Conservation (phyloP, 2,329 filamentous ascomycete genomes). For the Hirsutella thompsonii region DNA sequence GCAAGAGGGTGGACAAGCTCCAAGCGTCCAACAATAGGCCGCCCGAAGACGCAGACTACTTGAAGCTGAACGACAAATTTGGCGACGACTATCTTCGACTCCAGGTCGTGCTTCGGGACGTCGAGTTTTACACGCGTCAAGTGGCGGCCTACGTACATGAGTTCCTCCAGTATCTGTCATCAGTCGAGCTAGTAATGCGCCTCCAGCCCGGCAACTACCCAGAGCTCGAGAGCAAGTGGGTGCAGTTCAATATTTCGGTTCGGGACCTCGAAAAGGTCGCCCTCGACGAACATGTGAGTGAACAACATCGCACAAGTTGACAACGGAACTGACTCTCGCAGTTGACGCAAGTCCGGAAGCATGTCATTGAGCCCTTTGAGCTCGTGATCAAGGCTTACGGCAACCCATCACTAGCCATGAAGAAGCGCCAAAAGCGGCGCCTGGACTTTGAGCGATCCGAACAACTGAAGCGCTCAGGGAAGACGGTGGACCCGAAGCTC, state of each 20-base stretch:
- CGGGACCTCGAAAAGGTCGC: constrained; percentile 74
- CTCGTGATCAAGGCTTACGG: constrained; percentile 68
- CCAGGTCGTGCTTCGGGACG: constrained; percentile 83
- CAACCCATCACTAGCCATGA: constrained; percentile 78
- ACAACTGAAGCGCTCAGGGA: constrained; percentile 64
- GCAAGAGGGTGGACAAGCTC: constrained; percentile 75
- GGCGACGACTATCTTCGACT: constrained; percentile 85
- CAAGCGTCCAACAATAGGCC: constrained; percentile 47
- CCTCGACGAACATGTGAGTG: constrained; percentile 69
- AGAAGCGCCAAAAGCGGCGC: constrained; percentile 87
- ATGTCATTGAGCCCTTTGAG: constrained; percentile 76
- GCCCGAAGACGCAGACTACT: constrained; percentile 72
- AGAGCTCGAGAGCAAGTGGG: constrained; percentile 89
- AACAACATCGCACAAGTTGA: background rate
- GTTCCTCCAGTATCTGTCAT: constrained; percentile 67
- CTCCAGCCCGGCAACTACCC: constrained; percentile 59
- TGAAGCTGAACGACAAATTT: constrained; percentile 72
- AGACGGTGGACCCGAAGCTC: constrained; percentile 79
- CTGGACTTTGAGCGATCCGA: constrained; percentile 77
- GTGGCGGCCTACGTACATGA: constrained; percentile 68
- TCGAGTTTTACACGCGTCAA: constrained; percentile 84
- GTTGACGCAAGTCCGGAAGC: constrained; percentile 57
- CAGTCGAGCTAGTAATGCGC: constrained; percentile 72
- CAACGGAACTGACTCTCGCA: constrained; percentile 12
- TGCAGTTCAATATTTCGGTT: constrained; percentile 77